Base-by-base conservation (phyloP, 106 monocot species). In the Dactylorhiza incarnata region DNA sequence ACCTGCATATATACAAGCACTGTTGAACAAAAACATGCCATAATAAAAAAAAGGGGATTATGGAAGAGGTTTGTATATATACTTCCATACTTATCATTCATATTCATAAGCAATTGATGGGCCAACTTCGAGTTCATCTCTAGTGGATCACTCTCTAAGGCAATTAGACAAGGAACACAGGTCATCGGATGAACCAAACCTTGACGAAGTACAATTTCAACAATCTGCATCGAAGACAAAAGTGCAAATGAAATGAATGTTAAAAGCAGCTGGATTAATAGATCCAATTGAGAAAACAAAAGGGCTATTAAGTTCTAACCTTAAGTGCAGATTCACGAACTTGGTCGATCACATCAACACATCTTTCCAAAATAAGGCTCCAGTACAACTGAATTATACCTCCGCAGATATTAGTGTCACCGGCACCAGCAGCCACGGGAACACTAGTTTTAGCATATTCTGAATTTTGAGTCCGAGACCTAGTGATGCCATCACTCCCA, bases 151-250 rank as follows among this genome's bases (percentile, higher is more conserved):
- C 81, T 91, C 86, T 99, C 99, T 71, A 99, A 89, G 75, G 99
- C 99, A 59, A 99, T 80, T 52, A 99, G 94, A 76, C 75, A 86
- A 47, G 99, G 99, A 79, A 99, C 99, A 79, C 89, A 90, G 13
- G 99, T 99, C 56, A 99, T 91, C 49, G 99, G 99, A 86, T 99
- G 99, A 71, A 99, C 99, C 70, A 99, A 72, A 77, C 99, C 99
- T 84, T 99, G 99, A 37, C 99, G 91, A 63, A 89, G 80, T 26
- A 94, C 99, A 85, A 99, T 82, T 83, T 99, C 99, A n/a, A 91
- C 94, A 83, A 99, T 99, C 99, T 99, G 83, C 49, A 80, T 26
- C 37, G 59, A 80, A n/a, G 51, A 65, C 68, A 54, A 9, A 85
- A 79, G 37, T 59, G 72, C 0, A 48, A 79, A 15, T n/a, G 19